Base-by-base conservation (phyloP, 495 filamentous ascomycete species). In the Acidiella bohemica region DNA sequence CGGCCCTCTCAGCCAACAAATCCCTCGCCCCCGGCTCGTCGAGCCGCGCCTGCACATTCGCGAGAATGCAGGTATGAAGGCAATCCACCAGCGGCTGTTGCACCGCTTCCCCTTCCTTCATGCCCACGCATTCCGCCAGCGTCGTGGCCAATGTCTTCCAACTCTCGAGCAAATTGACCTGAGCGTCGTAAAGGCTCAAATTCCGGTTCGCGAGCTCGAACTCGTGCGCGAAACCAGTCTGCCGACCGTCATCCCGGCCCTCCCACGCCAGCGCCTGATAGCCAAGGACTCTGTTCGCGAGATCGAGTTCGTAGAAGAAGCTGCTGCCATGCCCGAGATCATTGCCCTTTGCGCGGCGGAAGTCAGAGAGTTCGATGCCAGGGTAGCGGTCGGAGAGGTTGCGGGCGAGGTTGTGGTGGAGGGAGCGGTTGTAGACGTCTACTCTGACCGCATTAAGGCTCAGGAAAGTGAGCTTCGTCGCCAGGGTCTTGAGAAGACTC, bases 91-190 rank as follows among this genome's bases (percentile, higher is more conserved):
- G 63, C 44, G 76, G 72, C 37, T 74, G 73, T 55, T 75, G 76
- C n/a, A 90, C 61, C 22, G 74, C 67, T 7, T 60, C 59, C 36
- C 80, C 42, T 7, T 60, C 59, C 36, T 80, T 41, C 12, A 52
- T 71, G 28, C 70, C 64, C 24, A 90, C 65, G 42, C 76, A 76
- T 12, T 70, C 67, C 50, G 78, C 83, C 31, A 96, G 71, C 59
- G 95, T 88, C 32, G 87, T 67, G 9, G 84, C 75, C 10, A 99
- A 73, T 34, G 80, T 75, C 57, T 84, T 87, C 90, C 90, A 99
- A 44, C 83, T 79, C 44, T 81, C 70, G 36, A 93, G 75, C 24
- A 99, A 73, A 40, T 86, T 79, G 46, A 90, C 73, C 64, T 96
- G 84, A 25, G 88, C 78, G 54, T 95, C 85, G 31, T 96, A 83